Evolutionary conservation across 2,329 filamentous ascomycete genomes (phyloP).

Genomic region (Arthrobotrys sinensis): DNA sequence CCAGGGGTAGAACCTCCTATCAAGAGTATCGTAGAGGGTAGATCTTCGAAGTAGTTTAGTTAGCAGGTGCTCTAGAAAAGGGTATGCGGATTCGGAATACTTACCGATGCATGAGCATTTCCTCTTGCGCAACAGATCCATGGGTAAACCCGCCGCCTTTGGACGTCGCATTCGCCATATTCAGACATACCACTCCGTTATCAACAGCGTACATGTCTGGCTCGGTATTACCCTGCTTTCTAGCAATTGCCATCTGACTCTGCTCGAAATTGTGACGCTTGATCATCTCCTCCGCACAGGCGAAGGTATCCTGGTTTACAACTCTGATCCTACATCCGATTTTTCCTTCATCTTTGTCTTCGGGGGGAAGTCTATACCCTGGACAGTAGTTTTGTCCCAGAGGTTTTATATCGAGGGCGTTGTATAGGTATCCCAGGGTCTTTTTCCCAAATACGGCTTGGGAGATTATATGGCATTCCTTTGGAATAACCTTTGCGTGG

Average conservation of each 20-base stretch:
- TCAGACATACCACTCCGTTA: constrained; percentile 74
- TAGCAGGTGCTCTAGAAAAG: constrained; percentile 66
- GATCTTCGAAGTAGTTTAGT: constrained; percentile 62
- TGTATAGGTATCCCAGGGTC: constrained; percentile 48
- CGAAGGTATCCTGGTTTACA: constrained; percentile 74
- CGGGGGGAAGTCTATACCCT: constrained; percentile 65
- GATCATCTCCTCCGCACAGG: constrained; percentile 71
- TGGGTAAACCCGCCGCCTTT: constrained; percentile 77
- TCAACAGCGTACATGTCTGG: constrained; percentile 64
- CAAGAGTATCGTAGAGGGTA: constrained; percentile 71
- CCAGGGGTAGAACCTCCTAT: constrained; percentile 72
- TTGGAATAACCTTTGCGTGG: constrained; percentile 3
- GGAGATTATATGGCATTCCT: constrained; percentile 31
- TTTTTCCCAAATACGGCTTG: constrained; percentile 28
- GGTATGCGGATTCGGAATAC: constrained; percentile 68
- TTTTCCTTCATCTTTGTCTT: constrained; percentile 64
- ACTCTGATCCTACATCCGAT: constrained; percentile 69
- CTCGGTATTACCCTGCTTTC: constrained; percentile 48
- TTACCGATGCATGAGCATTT: constrained; percentile 75
- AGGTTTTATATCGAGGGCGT: constrained; percentile 58
- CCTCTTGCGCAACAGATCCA: constrained; percentile 78
- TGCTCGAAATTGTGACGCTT: constrained; percentile 61
- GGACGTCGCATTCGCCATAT: constrained; percentile 74
- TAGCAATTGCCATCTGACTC: constrained; percentile 63
- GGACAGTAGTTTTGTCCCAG: constrained; percentile 70